phyloP scores from a whole-genome alignment of 768 basidiomycete genomes.

The Boletus rufocinnamomeus region DNA sequence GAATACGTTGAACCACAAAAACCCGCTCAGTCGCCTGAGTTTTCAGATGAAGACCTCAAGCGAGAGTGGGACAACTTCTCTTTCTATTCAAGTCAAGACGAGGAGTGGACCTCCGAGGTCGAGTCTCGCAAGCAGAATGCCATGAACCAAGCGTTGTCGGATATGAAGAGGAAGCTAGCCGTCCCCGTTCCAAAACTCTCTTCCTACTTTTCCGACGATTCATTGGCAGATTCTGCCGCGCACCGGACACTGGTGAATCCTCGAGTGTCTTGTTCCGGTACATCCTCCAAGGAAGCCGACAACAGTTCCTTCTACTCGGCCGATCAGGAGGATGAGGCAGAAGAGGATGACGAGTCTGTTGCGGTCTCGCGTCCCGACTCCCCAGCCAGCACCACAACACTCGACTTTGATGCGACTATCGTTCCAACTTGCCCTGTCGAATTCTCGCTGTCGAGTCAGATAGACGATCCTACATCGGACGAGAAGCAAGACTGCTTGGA shows the following conservation, averaged over 20 bases:
- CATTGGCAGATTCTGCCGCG: background rate
- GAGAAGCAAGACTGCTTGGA: background rate
- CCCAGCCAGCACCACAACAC: background rate
- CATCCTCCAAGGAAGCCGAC: background rate
- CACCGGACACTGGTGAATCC: background rate
- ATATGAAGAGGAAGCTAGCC: slow-evolving; percentile 11
- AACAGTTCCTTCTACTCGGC: background rate
- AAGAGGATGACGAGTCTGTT: background rate
- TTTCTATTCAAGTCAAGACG: slow-evolving; percentile 7
- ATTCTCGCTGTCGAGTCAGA: background rate
- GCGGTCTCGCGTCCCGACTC: background rate
- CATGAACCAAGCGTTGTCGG: slow-evolving; percentile 5
- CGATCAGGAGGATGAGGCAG: slow-evolving; percentile 8
- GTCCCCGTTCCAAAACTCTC: slow-evolving; percentile 15
- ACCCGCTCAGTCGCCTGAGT: background rate
- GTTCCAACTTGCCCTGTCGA: background rate
- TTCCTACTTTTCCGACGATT: slow-evolving; percentile 9
- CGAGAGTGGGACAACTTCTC: slow-evolving; percentile 17
- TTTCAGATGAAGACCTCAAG: slow-evolving; percentile 12
- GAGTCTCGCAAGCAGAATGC: slow-evolving; percentile 12
- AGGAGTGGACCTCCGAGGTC: slow-evolving; percentile 19
- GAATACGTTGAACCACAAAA: background rate
- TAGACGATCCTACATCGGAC: background rate
- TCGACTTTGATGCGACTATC: background rate
- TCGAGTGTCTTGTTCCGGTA: background rate